A percentile compares a stretch with the other conserved stretches of the same genome.
Evolutionary conservation across 176 grass and related monocot genomes (phyloP).

Genomic region (Musa beccarii): DNA sequence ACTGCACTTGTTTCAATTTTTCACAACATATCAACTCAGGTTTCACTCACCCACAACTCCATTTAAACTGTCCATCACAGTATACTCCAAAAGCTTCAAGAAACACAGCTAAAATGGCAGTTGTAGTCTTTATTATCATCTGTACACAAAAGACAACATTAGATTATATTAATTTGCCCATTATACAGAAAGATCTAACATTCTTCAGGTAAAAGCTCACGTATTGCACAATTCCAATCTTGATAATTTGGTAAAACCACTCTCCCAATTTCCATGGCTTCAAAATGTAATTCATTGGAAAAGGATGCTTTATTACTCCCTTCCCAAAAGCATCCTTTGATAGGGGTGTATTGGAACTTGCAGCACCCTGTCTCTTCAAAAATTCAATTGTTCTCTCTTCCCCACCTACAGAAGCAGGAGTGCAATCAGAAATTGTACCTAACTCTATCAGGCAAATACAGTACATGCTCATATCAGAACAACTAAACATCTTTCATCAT

Average conservation of each 20-base stretch:
- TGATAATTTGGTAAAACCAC: constrained; percentile 69
- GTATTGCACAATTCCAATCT: constrained; percentile 80
- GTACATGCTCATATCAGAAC: not conserved
- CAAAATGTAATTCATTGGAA: constrained; percentile 75
- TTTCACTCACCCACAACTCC: constrained; percentile 61
- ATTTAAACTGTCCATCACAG: constrained; percentile 82
- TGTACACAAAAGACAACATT: constrained; percentile 15
- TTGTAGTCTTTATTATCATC: constrained; percentile 76
- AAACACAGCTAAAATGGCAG: constrained; percentile 69
- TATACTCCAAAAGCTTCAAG: constrained; percentile 73
- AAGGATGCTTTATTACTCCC: constrained; percentile 59
- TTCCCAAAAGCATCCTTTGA: constrained; percentile 49
- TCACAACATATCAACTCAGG: constrained; percentile 5
- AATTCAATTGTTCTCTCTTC: constrained; percentile 85
- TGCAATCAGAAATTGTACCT: not conserved
- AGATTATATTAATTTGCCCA: constrained; percentile 5
- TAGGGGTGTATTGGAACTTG: constrained; percentile 28
- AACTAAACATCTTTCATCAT: not conserved
- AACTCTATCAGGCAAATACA: not conserved
- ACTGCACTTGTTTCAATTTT: too few relatives aligned
- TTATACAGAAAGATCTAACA: constrained; percentile 10
- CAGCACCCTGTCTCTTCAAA: constrained; percentile 45
- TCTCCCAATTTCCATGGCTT: constrained; percentile 65
- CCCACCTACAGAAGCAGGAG: constrained; percentile 36
- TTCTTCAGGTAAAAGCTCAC: constrained; percentile 34